Evolutionary conservation across 331 rosid species (phyloP).

Genomic region (Malus hybrid): DNA sequence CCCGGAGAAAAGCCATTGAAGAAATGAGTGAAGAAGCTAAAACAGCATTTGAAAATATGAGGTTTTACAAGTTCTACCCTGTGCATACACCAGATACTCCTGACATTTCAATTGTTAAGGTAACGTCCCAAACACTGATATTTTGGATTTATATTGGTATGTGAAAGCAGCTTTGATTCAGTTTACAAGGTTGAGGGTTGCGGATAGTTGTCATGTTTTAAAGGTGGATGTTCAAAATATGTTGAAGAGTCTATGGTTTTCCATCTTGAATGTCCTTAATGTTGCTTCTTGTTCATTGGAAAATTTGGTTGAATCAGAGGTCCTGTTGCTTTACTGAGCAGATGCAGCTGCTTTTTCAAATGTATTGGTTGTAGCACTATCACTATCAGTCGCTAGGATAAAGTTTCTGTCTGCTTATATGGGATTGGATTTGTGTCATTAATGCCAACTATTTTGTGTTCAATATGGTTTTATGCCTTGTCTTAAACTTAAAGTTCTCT

Average conservation of each 20-base stretch:
- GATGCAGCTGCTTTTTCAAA: neutral
- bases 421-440: neutral
- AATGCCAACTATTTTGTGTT: neutral
- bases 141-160: neutral
- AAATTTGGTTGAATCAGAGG: neutral
- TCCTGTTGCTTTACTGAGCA: neutral
- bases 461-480: no score
- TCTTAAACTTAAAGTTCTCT: neutral
- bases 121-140: conserved; percentile 12
- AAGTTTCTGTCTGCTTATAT: neutral
- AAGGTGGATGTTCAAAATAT: neutral
- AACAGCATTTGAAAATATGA: conserved; percentile 65
- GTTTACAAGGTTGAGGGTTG: neutral
- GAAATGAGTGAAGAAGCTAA: conserved; percentile 75
- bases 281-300: neutral
- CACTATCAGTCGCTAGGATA: neutral
- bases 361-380: neutral
- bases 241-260: neutral
- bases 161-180: neutral
- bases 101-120: conserved; percentile 73
- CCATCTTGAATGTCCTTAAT: neutral
- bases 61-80: conserved; percentile 81
- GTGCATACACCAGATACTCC: conserved; percentile 66
- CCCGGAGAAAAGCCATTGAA: conserved; percentile 60
- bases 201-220: neutral